Base-by-base conservation (phyloP, 306 rosid species). In the Hippophae gyantsensis region DNA sequence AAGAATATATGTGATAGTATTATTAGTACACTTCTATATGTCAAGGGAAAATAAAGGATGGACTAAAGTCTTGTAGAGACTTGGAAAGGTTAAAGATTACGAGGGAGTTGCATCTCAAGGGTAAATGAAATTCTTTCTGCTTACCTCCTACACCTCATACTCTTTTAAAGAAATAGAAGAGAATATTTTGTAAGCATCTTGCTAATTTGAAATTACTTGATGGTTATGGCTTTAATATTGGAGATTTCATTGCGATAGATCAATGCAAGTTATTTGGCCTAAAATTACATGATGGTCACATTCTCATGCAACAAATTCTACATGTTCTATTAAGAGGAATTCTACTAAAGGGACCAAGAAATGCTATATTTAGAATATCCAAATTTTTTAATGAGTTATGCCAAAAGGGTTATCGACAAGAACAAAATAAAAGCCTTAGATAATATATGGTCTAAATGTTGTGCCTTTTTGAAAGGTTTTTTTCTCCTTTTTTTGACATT, bases 141-240 rank as follows among this genome's bases (percentile, higher is more conserved):
- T 32, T 32, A 32, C 5, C 4, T 32, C 38, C 38, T 0, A 4
- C 38, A 56, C 14, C 45, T 5, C n/a, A 12, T 9, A 42, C 13
- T 3, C 18, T 40, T 3, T 13, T 44, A 10, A 56, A 56, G 23
- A 13, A 23, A 18, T 52, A 13, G 13, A 59, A 46, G 10, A 44
- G 23, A 9, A 13, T 58, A 10, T 58, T 58, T 45, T 58, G 42
- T 45, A 58, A 58, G 52, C 44, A 13, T 13, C 8, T 58, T 13
- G 6, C n/a, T 43, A 14, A 58, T 6, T 45, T 58, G 12, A 58
- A 25, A 18, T 43, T 58, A 23, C 42, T 13, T 18, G 7, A 44
- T 58, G 63, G 63, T 5, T 58, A 58, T 44, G 11, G 52, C 9
- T 58, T 38, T 3, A 43, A 58, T 23, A 25, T 58, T 58, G 9